These are phyloP conservation scores for Phytophthora fragariae DNA, from an alignment of 352 stramenopile species.

Conservation along the genomic window DNA sequence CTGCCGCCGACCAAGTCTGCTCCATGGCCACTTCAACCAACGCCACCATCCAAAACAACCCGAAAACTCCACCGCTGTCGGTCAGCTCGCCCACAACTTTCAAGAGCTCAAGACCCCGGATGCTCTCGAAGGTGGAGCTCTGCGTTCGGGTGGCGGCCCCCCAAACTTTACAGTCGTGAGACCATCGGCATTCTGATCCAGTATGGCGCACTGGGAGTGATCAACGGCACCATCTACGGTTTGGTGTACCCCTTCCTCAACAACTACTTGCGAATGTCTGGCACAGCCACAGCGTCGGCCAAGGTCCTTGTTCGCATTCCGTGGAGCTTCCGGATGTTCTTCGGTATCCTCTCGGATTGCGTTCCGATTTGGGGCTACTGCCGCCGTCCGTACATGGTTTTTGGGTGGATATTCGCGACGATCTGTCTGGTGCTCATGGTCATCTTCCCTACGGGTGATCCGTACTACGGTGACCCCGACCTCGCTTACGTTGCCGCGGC, in stretches of 20 bases:
- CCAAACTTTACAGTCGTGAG: slow-evolving; percentile 47
- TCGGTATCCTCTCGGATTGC: slow-evolving; percentile 84
- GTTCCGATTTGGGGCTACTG: slow-evolving; percentile 81
- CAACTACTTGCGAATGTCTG: slow-evolving; percentile 50
- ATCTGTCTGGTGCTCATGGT: slow-evolving; percentile 46
- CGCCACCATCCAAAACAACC: slow-evolving; percentile 12
- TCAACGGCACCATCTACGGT: slow-evolving; percentile 56
- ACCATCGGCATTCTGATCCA: slow-evolving; percentile 53
- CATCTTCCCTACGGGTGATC: slow-evolving; percentile 36
- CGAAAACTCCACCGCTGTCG: slow-evolving; percentile 15
- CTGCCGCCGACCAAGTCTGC: slow-evolving; percentile 15
- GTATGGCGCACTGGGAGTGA: slow-evolving; percentile 52
- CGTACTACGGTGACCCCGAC: slow-evolving; percentile 45
- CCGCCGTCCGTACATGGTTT: slow-evolving; percentile 78
- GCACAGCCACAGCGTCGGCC: slow-evolving; percentile 44
- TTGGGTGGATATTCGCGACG: slow-evolving; percentile 59
- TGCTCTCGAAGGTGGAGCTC: slow-evolving; percentile 42
- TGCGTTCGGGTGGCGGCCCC: slow-evolving; percentile 43
- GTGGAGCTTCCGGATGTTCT: slow-evolving; percentile 82
- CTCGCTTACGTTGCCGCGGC: slow-evolving; percentile 31
- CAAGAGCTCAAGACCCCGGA: slow-evolving; percentile 46
- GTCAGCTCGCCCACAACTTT: slow-evolving; percentile 27
- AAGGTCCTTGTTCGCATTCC: slow-evolving; percentile 51
- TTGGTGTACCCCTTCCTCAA: slow-evolving; percentile 52
- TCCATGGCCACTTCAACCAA: slow-evolving; percentile 15